These are phyloP conservation scores for Eucalyptus leucophloia DNA, from an alignment of 345 rosid genomes.

Conservation along the genomic window DNA sequence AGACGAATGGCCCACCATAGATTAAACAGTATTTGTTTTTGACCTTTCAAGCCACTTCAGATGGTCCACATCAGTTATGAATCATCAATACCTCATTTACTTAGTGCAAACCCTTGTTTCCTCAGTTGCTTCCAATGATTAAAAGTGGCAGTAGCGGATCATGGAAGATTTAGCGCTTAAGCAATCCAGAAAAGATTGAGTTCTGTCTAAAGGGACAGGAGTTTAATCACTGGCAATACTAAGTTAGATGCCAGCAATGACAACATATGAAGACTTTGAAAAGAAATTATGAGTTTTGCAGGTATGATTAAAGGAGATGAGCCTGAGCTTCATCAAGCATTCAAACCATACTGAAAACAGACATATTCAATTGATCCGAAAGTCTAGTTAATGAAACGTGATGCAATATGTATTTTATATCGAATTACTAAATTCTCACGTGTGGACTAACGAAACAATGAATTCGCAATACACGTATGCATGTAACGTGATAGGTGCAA, in stretches of 20 bases:
- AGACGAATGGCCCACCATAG: slow-evolving; percentile 6
- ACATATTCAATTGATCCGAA: background rate
- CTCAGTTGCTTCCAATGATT: slow-evolving; percentile 54
- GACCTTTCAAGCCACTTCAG: slow-evolving; percentile 32
- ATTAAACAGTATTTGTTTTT: background rate
- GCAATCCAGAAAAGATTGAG: slow-evolving; percentile 22
- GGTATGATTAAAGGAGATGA: background rate
- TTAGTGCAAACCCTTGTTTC: slow-evolving; percentile 7
- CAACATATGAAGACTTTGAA: background rate
- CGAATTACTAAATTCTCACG: background rate
- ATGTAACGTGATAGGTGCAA: background rate
- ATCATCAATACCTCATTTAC: slow-evolving; percentile 23
- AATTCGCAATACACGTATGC: background rate
- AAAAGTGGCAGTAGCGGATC: slow-evolving; percentile 15
- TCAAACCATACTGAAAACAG: background rate
- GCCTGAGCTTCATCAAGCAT: background rate
- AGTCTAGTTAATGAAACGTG: background rate
- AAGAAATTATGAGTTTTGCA: background rate
- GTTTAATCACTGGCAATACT: background rate
- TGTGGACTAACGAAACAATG: background rate
- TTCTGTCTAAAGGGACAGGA: background rate
- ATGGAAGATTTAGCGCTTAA: slow-evolving; percentile 66
- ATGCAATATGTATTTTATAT: background rate
- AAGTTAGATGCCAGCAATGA: background rate
- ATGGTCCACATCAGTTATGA: slow-evolving; percentile 17